Evolutionary conservation across 352 stramenopile genomes (phyloP), one percentile per base, ranked within the genome.

Genomic region (Phytophthora brassicae): DNA sequence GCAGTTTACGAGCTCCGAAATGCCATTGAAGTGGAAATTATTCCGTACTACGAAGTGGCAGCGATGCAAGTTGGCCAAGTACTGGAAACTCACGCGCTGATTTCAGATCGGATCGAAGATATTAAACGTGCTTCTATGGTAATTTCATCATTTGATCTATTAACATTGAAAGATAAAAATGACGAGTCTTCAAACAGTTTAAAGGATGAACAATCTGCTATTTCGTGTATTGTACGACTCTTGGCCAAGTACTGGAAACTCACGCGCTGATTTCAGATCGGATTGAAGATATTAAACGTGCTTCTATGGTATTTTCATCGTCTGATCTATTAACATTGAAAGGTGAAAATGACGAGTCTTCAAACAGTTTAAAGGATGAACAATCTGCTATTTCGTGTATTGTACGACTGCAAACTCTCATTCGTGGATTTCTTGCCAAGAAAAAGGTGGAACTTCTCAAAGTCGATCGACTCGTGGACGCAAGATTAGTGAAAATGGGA

Each of bases 391-490:
- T 81, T 19, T 23, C 17, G 22, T 42, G 56, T 9, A 42, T 84
- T 42, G 61, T 79, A 1, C 64, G 60, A 3, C 33, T 91, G 4
- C 82, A 91, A 63, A 56, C 78, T 28, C 59, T 66, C 2, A 67
- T 79, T 26, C 74, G 82, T 7, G 53, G 75, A 1, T 81, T 89
- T 24, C 54, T 88, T 6, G 74, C 70, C 1, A 79, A 64, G 23
- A 76, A 78, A 26, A 49, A 59, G 1, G 51, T 78, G 1, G 63
- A 75, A 19, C 58, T 75, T 14, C 41, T 84, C 47, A 78, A 77
- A 42, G 74, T 90, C 33, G 80, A 89, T 47, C 74, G 54, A 7
- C 68, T 92, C 0, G 57, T 89, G 9, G 77, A 86, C 36, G 52
- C 66, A 31, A 63, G 79, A 47, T 35, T 90, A 0, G 41, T 77